Base-by-base conservation (phyloP, 2,329 filamentous ascomycete species). In the Talaromyces sp. region DNA sequence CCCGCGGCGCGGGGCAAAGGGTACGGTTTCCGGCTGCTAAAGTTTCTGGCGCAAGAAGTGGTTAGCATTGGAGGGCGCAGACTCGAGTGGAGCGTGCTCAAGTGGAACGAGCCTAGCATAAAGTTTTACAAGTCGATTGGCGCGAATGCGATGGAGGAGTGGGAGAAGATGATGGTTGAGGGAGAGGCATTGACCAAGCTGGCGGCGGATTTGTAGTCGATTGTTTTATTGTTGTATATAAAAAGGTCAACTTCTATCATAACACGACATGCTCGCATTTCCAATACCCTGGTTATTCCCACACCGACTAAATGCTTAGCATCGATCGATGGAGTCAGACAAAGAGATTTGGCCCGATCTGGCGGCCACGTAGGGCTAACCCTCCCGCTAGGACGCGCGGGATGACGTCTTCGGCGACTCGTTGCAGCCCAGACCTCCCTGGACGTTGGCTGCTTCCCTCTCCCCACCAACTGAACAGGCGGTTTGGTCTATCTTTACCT, bases 81-180 rank as follows among this genome's bases (percentile, higher is more conserved):
- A 62, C 77, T 98, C 60, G 93, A 98, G 72, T 98, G 93, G 93
- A 87, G 84, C 66, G 95, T 96, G 65, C 77, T 97, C 69, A 93
- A 91, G 63, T 96, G 92, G 92, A 98, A 98, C 72, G 85, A 91
- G 80, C 90, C 91, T 8, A 93, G 89, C 73, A 90, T 98, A 78
- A 82, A 87, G 68, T 97, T 98, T 71, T 98, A 98, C 70, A 76
- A 82, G 66, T 70, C 72, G 59, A 68, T 81, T 53, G 79, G 79
- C 15, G 80, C 79, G 2, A 72, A 66, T 63, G 69, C 68, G 53
- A 79, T 78, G 77, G 74, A 79, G 42, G 80, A 81, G 66, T 81
- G 80, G 80, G 71, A 77, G 65, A 78, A 78, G 67, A 81, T 81
- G 79, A 78, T 79, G 73, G 74, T 81, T 17, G 78, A 81, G 47